Evolutionary conservation across 1,284 basidiomycete genomes (phyloP).

Genomic region (Rhodotorula sp.): DNA sequence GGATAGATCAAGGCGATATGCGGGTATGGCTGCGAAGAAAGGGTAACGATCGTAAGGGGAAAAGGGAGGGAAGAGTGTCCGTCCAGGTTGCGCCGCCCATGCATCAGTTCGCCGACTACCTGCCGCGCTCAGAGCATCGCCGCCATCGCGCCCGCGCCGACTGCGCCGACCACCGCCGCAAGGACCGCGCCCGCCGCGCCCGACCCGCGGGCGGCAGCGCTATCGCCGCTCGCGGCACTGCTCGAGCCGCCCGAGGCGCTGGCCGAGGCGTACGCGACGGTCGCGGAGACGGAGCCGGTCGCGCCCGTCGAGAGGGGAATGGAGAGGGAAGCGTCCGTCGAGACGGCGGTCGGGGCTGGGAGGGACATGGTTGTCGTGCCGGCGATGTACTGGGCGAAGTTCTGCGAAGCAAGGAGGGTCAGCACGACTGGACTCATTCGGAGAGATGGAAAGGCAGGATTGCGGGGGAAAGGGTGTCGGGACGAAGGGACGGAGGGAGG

Average conservation of each 20-base stretch:
- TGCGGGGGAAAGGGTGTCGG: too few relatives aligned
- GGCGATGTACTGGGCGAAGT: slow-evolving; percentile 33
- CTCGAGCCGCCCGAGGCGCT: neutral
- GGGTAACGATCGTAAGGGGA: neutral
- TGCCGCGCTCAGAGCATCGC: slow-evolving; percentile 10
- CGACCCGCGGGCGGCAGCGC: neutral
- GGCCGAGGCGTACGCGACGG: slow-evolving; percentile 15
- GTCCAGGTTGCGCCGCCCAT: too few relatives aligned
- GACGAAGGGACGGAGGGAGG: too few relatives aligned
- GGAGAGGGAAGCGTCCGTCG: slow-evolving; percentile 13
- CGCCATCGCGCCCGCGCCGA: slow-evolving; percentile 20
- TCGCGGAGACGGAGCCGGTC: slow-evolving; percentile 15
- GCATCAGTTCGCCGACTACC: too few relatives aligned
- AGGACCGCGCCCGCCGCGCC: slow-evolving; percentile 1
- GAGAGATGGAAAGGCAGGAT: too few relatives aligned
- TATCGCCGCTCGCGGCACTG: neutral
- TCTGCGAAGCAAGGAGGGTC: neutral
- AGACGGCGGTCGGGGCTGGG: slow-evolving; percentile 26
- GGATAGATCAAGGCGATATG: neutral
- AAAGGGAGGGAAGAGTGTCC: too few relatives aligned
- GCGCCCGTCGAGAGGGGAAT: slow-evolving; percentile 28
- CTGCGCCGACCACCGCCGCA: slow-evolving; percentile 21
- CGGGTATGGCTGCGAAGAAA: neutral
- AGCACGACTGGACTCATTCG: too few relatives aligned
- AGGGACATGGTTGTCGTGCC: slow-evolving; percentile 38